phyloP scores from a whole-genome alignment of 73 alveolate species.

The Paramecium sexaurelia region DNA sequence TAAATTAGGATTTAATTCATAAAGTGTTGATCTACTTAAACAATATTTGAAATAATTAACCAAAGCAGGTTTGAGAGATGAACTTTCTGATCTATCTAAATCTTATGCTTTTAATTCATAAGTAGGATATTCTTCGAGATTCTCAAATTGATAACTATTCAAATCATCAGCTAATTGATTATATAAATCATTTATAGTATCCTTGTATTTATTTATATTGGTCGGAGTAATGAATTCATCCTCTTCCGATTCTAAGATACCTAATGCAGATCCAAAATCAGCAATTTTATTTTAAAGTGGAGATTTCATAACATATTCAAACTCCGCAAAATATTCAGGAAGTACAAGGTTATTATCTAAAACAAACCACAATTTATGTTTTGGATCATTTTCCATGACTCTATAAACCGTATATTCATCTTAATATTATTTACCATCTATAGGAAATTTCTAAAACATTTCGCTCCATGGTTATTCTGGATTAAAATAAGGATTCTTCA shows the following conservation, averaged over 20 bases:
- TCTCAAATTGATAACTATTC: conserved; percentile 64
- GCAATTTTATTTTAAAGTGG: conserved; percentile 60
- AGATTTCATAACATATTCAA: conserved; percentile 73
- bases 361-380: conserved; percentile 85
- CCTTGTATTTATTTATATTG: conserved; percentile 45
- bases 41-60: conserved; percentile 72
- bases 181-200: conserved; percentile 36
- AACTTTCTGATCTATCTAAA: conserved; percentile 80
- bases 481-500: conserved; percentile 68
- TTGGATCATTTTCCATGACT: conserved; percentile 75
- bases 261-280: conserved; percentile 68
- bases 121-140: conserved; percentile 67
- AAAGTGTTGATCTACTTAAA: conserved; percentile 61
- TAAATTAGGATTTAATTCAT: conserved; percentile 64
- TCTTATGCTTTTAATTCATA: conserved; percentile 71
- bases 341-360: conserved; percentile 83
- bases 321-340: conserved; percentile 91
- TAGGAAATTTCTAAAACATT: conserved; percentile 75
- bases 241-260: conserved; percentile 57
- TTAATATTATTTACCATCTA: conserved; percentile 60
- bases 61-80: conserved; percentile 74
- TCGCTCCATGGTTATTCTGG: conserved; percentile 74
- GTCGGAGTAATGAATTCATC: conserved; percentile 65
- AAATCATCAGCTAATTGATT: conserved; percentile 59
- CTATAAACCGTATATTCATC: conserved; percentile 78